Evolutionary conservation across 345 rosid species (phyloP).

Genomic region (Dimocarpus longan): DNA sequence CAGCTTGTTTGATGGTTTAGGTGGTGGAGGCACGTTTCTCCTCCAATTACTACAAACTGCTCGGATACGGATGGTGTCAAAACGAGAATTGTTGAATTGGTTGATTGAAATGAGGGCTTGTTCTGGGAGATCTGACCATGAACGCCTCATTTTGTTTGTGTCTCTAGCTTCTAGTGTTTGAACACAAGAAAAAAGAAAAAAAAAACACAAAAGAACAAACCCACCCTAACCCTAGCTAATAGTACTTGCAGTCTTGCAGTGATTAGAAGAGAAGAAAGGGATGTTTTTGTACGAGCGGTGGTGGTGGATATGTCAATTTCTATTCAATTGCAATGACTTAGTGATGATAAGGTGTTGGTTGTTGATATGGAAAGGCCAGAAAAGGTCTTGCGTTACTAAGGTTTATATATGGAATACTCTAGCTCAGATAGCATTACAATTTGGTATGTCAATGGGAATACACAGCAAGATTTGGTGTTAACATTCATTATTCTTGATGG

Average conservation of each 20-base stretch:
- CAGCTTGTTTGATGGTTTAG: background rate
- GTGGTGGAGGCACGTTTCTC: background rate
- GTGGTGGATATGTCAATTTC: background rate
- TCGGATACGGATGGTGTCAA: background rate
- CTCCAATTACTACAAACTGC: background rate
- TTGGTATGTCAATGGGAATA: too few relatives aligned
- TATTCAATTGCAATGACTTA: too few relatives aligned
- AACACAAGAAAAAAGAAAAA: too few relatives aligned
- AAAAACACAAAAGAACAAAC: too few relatives aligned
- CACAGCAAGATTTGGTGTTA: too few relatives aligned
- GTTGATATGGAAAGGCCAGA: too few relatives aligned
- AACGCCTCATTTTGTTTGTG: background rate
- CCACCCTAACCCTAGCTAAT: background rate
- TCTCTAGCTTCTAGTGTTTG: background rate
- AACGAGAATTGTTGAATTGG: background rate
- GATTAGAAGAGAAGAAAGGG: background rate
- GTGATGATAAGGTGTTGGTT: too few relatives aligned
- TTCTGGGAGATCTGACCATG: background rate
- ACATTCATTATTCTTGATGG: too few relatives aligned
- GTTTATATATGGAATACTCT: too few relatives aligned
- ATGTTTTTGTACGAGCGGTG: background rate
- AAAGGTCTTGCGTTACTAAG: too few relatives aligned
- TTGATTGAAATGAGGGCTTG: background rate
- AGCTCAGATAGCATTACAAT: too few relatives aligned
- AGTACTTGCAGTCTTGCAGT: too few relatives aligned